Conservation (phyloP, 495 filamentous ascomycete genomes). For the Evansstolkia leycettana region DNA sequence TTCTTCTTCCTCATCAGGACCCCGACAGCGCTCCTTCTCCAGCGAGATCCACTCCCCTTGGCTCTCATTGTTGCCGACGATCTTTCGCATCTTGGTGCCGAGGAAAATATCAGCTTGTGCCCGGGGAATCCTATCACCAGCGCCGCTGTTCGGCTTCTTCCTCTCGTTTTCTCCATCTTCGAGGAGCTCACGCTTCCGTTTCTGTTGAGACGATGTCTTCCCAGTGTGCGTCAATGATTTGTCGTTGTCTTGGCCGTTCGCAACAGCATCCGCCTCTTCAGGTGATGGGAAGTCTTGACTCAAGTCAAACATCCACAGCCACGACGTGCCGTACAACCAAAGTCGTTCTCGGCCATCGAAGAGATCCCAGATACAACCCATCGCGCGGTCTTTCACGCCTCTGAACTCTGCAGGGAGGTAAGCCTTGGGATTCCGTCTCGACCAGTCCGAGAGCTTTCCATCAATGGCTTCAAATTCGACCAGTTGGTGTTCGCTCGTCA, state of each 20-base stretch:
- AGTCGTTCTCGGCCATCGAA: constrained; percentile 42
- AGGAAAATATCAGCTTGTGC: constrained; percentile 42
- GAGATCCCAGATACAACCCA: constrained; percentile 79
- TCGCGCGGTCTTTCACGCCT: constrained; percentile 58
- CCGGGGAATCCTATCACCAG: constrained; percentile 49
- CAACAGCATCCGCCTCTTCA: constrained; percentile 14
- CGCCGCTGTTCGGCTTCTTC: constrained; percentile 38
- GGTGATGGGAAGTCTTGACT: constrained; percentile 49
- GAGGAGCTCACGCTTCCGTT: constrained; percentile 31
- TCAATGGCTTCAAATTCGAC: constrained; percentile 63
- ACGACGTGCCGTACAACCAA: constrained; percentile 77
- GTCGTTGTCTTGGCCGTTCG: constrained; percentile 7
- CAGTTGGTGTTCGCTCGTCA: constrained; percentile 66
- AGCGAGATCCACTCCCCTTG: constrained; percentile 31
- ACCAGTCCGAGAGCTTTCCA: constrained; percentile 74
- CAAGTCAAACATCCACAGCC: constrained; percentile 90
- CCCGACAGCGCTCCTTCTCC: constrained; percentile 29
- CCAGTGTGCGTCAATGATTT: constrained; percentile 10
- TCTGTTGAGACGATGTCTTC: constrained; percentile 17
- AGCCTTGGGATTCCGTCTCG: constrained; percentile 63
- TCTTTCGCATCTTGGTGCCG: constrained; percentile 44
- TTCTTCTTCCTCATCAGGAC: constrained; percentile 37
- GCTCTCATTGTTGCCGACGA: constrained; percentile 25
- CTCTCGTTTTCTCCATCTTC: constrained; percentile 22
- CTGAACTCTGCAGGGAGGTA: constrained; percentile 62